Evolutionary conservation across 345 rosid genomes (phyloP), one percentile per base, ranked within the genome.

Genomic region (Erysimum cheiranthoides): DNA sequence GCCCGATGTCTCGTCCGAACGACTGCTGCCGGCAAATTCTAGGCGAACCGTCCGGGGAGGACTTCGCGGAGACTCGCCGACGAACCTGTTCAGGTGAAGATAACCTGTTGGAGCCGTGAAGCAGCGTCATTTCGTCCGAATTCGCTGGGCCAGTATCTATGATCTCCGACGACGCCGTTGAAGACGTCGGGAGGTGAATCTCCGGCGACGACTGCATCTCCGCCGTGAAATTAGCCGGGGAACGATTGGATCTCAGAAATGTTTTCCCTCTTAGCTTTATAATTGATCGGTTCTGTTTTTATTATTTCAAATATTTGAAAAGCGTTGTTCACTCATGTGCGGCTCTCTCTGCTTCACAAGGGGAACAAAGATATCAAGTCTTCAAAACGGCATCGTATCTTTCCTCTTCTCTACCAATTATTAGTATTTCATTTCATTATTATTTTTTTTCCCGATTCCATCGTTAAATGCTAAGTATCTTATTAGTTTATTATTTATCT

Each of bases 1-100:
- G 97, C 5, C 86, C 92, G 8, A 90, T 80, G 1, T 92, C 96
- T 12, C 60, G 73, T 60, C 87, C 62, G 2, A 87, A 57, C 2
- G 98, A 85, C 69, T 64, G 86, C 80, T 85, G 83, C 61, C 90
- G 79, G 54, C 74, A 35, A 13, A 73, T 4, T 66, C 18, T 45
- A 68, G 86, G 75, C 36, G 53, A 4, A 12, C 8, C 45, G 5
- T 72, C 68, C 42, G 59, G 34, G 5, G 56, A 53, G 17, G 73
- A 65, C 43, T 72, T 82, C 39, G 62, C 73, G 25, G 74, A 17
- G n/a, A 56, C 66, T 51, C 86, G 80, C 35, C 84, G 83, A n/a
- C 81, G 86, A 49, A 73, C 61, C 28, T 77, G 59, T 40, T 75
- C 73, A 0, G 71, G 25, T 31, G 68, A 66, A 32, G 18, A 46